Evolutionary conservation across 2,329 filamentous ascomycete genomes (phyloP).

Genomic region (Alternaria sp.): DNA sequence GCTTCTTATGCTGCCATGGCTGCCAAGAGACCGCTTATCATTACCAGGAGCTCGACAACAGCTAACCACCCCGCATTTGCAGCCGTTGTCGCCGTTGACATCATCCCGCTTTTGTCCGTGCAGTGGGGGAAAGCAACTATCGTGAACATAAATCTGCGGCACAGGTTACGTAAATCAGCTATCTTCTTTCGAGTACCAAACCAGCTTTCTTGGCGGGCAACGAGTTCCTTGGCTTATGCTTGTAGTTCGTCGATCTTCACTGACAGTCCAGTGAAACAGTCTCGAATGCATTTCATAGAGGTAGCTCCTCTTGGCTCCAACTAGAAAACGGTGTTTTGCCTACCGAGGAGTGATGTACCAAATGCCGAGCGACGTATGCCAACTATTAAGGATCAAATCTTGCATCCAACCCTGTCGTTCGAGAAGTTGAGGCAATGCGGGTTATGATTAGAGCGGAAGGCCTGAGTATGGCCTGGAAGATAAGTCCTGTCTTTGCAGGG

Average conservation of each 20-base stretch:
- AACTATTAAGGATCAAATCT: constrained; percentile 1
- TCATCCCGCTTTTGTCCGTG: not conserved
- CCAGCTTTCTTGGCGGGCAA: not conserved
- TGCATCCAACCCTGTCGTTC: not conserved
- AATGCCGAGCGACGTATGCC: constrained; percentile 12
- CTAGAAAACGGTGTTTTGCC: too few species aligned
- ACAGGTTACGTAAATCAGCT: not conserved
- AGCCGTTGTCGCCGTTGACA: constrained; percentile 7
- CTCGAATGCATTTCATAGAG: not conserved
- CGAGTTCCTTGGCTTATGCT: constrained; percentile 1
- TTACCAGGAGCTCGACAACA: constrained; percentile 6
- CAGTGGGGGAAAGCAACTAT: not conserved
- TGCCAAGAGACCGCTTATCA: constrained; percentile 22
- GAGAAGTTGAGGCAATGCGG: not conserved
- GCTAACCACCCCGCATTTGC: constrained; percentile 12
- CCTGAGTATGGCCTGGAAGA: not conserved
- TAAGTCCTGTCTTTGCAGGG: not conserved
- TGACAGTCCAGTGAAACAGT: constrained; percentile 3
- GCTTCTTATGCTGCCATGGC: constrained; percentile 17
- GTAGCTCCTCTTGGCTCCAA: constrained; percentile 1
- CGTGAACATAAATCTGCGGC: not conserved
- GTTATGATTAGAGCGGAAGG: not conserved
- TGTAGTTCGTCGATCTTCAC: not conserved
- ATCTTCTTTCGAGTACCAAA: not conserved
- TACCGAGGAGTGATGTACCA: not conserved